Evolutionary conservation across 2,329 filamentous ascomycete species (phyloP), one percentile per base, ranked within the genome.

Genomic region (Fusarium bactridioides): DNA sequence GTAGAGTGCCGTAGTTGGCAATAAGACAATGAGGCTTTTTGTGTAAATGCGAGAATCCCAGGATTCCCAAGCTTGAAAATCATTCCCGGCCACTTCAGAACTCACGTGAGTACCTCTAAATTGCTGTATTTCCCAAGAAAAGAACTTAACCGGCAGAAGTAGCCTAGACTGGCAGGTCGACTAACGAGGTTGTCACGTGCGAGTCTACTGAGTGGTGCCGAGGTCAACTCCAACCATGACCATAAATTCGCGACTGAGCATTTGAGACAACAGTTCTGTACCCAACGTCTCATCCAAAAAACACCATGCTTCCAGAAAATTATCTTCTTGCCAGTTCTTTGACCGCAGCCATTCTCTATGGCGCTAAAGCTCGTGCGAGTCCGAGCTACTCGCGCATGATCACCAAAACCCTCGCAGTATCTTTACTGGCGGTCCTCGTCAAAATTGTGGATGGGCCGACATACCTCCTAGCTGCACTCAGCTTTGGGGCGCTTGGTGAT

Each of bases 41-140:
- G 23, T 23, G 41, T 12, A 43, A 43, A 12, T 43, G 15, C 7
- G 16, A 2, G 6, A 45, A 44, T 7, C 10, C 23, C 19, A 16
- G 13, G 1, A 29, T 29, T 1, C 29, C 10, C 7, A 1, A 18
- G 7, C 21, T n/a, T 31, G 3, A 2, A n/a, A 31, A 10, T 4
- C 7, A 27, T n/a, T 3, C 3, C 1, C 5, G 15, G 10, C 2
- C 3, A 38, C 6, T 21, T 37, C 19, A 4, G 0, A 5, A 0
- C 5, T 27, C 3, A 12, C 23, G 2, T n/a, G 2, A n/a, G 50
- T 40, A n/a, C 19, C 1, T 18, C 2, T 18, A 3, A 12, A 13
- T 8, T 54, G 1, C 10, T 27, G 3, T 5, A 4, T 7, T 13
- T 18, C 13, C 10, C 7, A 7, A 50, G 13, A 33, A 4, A 10